These are phyloP conservation scores for Colletotrichum nymphaeae DNA, from an alignment of 2,329 filamentous ascomycete genomes.

Conservation along the genomic window DNA sequence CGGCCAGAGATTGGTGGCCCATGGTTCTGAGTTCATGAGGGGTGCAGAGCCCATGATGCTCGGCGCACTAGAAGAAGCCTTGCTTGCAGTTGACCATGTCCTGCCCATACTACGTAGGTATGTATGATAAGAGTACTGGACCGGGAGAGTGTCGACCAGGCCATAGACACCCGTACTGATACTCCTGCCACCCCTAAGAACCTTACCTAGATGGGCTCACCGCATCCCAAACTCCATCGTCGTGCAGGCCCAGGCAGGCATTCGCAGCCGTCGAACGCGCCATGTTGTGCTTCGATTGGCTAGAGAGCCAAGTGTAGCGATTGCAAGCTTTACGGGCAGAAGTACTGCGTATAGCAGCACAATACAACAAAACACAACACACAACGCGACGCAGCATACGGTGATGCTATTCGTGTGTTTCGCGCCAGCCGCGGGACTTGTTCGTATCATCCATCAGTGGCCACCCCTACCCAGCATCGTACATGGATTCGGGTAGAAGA, in stretches of 20 bases:
- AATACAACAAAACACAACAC: background rate
- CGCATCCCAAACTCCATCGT: slow-evolving; percentile 33
- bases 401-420: slow-evolving; percentile 11
- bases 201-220: slow-evolving; percentile 16
- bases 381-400: slow-evolving; percentile 8
- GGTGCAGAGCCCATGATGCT: background rate
- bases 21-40: background rate
- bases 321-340: slow-evolving; percentile 2
- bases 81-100: slow-evolving; percentile 2
- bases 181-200: background rate
- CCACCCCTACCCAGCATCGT: background rate
- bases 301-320: background rate
- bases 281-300: slow-evolving; percentile 31
- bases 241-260: slow-evolving; percentile 32
- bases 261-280: background rate
- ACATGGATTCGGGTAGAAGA: background rate
- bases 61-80: background rate
- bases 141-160: background rate
- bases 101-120: background rate
- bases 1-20: background rate
- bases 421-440: slow-evolving; percentile 12
- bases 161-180: background rate
- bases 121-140: background rate
- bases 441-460: slow-evolving; percentile 2
- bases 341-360: background rate